A percentile compares a stretch with the other conserved stretches of the same genome.
Conservation (phyloP, 2,329 filamentous ascomycete genomes). For the Fusarium tricinctum region DNA sequence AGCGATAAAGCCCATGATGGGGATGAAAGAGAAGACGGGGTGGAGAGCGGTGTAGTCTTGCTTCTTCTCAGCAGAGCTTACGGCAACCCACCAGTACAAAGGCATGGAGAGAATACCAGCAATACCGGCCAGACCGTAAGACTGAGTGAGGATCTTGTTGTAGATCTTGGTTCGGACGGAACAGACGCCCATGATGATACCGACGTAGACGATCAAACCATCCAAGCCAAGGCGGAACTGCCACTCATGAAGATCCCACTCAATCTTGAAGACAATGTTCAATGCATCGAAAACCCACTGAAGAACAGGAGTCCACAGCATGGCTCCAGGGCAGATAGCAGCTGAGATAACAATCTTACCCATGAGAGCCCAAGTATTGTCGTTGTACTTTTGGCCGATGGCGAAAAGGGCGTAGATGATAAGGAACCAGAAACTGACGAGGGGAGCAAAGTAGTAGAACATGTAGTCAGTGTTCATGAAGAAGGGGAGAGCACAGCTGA, state of each 20-base stretch:
- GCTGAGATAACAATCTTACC: slow-evolving; percentile 63
- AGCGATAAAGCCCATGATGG: slow-evolving; percentile 65
- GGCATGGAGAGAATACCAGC: slow-evolving; percentile 43
- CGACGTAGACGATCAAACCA: slow-evolving; percentile 68
- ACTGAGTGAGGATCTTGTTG: slow-evolving; percentile 41
- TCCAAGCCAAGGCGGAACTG: slow-evolving; percentile 66
- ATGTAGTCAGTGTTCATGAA: slow-evolving; percentile 67
- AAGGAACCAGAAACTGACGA: slow-evolving; percentile 73
- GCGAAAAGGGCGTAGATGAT: slow-evolving; percentile 67
- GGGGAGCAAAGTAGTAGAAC: slow-evolving; percentile 69
- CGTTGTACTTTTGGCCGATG: slow-evolving; percentile 59
- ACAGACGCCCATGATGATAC: slow-evolving; percentile 61
- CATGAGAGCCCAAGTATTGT: slow-evolving; percentile 58
- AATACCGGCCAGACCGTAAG: slow-evolving; percentile 36
- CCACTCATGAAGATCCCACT: slow-evolving; percentile 64
- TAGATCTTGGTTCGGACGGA: slow-evolving; percentile 39
- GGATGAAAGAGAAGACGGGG: slow-evolving; percentile 67
- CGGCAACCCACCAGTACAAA: slow-evolving; percentile 53
- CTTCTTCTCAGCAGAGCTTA: slow-evolving; percentile 40
- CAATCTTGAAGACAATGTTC: slow-evolving; percentile 59
- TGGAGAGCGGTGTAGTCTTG: slow-evolving; percentile 64
- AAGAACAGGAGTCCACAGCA: slow-evolving; percentile 35
- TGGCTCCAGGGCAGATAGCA: slow-evolving; percentile 53
- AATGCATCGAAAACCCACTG: slow-evolving; percentile 51
- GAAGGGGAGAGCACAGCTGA: slow-evolving; percentile 67